These are phyloP conservation scores for Crithidia acanthocephali DNA, from an alignment of 208 protist genomes.

Conservation along the genomic window DNA sequence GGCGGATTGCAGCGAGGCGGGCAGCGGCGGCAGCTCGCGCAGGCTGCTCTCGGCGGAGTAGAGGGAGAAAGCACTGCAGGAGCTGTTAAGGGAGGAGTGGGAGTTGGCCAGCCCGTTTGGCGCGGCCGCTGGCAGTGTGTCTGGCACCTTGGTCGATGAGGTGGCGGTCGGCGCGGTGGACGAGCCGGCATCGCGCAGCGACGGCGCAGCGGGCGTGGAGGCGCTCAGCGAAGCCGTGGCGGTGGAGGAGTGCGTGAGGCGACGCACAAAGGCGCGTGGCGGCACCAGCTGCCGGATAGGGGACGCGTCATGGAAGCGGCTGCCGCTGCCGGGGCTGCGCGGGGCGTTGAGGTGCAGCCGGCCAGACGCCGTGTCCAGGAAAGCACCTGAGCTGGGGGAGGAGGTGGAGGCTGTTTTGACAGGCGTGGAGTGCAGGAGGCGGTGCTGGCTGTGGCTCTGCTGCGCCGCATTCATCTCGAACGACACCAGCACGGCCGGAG, in stretches of 20 bases:
- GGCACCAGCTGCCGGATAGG: not conserved
- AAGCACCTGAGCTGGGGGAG: not conserved
- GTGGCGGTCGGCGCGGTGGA: not conserved
- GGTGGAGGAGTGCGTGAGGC: not conserved
- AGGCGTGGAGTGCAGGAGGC: not conserved
- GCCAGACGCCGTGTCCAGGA: not conserved
- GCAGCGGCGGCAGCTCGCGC: slow-evolving; percentile 13
- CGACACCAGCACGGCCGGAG: not conserved
- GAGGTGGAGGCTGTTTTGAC: not conserved
- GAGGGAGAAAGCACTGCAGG: slow-evolving; percentile 32
- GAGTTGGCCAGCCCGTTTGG: not conserved
- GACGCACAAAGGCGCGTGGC: not conserved
- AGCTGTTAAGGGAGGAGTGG: slow-evolving; percentile 9
- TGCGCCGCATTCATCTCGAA: not conserved
- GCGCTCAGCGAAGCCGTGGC: not conserved
- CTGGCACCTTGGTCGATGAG: not conserved
- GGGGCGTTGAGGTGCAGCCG: not conserved
- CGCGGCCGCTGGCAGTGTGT: not conserved
- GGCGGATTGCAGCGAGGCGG: not conserved
- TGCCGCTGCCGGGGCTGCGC: not conserved
- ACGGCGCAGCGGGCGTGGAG: not conserved
- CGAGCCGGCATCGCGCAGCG: not conserved
- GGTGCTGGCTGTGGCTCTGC: not conserved
- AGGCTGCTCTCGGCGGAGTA: slow-evolving; percentile 27
- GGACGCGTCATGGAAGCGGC: not conserved